These are phyloP conservation scores for Epichloe bromicola DNA, from an alignment of 2,329 filamentous ascomycete genomes.

Conservation along the genomic window DNA sequence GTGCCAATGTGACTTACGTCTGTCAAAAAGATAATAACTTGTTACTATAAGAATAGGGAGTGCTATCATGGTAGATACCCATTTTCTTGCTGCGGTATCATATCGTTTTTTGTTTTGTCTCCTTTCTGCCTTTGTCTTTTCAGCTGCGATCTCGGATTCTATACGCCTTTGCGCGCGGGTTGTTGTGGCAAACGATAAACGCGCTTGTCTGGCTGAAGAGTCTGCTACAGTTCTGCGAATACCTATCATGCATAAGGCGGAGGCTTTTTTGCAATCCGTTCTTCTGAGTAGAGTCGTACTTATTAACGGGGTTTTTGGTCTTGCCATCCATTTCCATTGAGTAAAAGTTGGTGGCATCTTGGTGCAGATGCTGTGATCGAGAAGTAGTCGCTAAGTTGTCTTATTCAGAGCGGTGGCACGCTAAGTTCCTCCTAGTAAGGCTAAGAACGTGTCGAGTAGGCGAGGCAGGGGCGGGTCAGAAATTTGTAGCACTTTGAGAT, in stretches of 20 bases:
- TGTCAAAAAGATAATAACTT: constrained; percentile 40
- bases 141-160: constrained; percentile 9
- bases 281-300: background rate
- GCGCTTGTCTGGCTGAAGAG: background rate
- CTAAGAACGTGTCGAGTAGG: too few species aligned
- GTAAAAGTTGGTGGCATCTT: too few species aligned
- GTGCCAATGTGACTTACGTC: constrained; percentile 24
- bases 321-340: too few species aligned
- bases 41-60: constrained; percentile 42
- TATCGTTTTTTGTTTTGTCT: constrained; percentile 30
- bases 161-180: constrained; percentile 9
- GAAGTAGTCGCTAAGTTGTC: too few species aligned
- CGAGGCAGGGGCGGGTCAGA: too few species aligned
- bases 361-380: too few species aligned
- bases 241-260: too few species aligned
- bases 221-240: background rate
- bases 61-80: constrained; percentile 34
- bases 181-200: background rate
- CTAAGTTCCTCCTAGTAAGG: too few species aligned
- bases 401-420: too few species aligned
- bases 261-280: background rate
- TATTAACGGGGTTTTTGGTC: too few species aligned
- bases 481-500: too few species aligned
- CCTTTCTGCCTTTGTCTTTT: constrained; percentile 10
- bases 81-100: constrained; percentile 30